These are phyloP conservation scores for Emmonsiellopsis sp. DNA, from an alignment of 2,329 filamentous ascomycete genomes.

Conservation along the genomic window DNA sequence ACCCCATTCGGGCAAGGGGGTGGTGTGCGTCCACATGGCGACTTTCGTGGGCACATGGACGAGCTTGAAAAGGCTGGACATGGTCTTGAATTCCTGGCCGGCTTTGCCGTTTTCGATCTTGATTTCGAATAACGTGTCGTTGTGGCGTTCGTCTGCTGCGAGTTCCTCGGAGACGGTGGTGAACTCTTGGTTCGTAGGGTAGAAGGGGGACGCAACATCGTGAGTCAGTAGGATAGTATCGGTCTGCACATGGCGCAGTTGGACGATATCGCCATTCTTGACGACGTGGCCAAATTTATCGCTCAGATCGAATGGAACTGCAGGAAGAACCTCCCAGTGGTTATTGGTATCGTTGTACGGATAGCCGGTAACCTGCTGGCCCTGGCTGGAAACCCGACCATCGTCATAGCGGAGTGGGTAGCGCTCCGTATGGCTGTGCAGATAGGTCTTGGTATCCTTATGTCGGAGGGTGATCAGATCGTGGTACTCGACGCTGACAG, in stretches of 20 bases:
- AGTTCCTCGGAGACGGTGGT: conserved; percentile 69
- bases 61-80: conserved; percentile 90
- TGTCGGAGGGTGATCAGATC: conserved; percentile 81
- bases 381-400: conserved; percentile 91
- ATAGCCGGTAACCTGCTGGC: conserved; percentile 96
- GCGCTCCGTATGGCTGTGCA: conserved; percentile 82
- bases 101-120: conserved; percentile 78
- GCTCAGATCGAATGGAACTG: conserved; percentile 43
- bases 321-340: conserved; percentile 86
- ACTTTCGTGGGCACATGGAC: conserved; percentile 92
- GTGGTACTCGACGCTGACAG: conserved; percentile 80
- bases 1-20: conserved; percentile 91
- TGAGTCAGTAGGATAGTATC: conserved; percentile 83
- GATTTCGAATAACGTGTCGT: conserved; percentile 90
- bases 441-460: conserved; percentile 94
- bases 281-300: conserved; percentile 56
- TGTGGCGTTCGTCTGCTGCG: conserved; percentile 63
- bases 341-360: conserved; percentile 99
- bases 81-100: conserved; percentile 76
- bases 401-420: conserved; percentile 97
- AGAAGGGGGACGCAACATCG: conserved; percentile 93
- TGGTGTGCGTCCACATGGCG: conserved; percentile 97
- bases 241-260: conserved; percentile 78
- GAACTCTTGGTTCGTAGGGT: conserved; percentile 97
- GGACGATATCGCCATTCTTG: conserved; percentile 74